Base-by-base conservation (phyloP, 2,329 filamentous ascomycete genomes). In the Ambrosiella xylebori region DNA sequence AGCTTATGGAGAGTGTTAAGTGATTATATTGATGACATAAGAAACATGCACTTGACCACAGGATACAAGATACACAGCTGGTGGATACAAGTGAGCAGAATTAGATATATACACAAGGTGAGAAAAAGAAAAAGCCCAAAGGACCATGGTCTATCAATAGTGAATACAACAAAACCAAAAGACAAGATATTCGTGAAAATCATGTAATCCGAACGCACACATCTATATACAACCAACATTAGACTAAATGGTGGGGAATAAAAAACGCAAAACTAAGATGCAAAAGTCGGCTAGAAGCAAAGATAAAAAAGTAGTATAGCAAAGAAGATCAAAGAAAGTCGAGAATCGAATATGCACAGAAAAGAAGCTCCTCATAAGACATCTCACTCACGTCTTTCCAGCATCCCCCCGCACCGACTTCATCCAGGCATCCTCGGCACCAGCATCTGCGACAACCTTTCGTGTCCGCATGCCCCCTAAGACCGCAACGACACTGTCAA, bases 371-470 rank as follows among this genome's bases (percentile, higher is more conserved):
- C 11, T 19, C 11, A 38, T 17, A 27, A 27, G 39, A 38, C 39
- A 44, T 15, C 19, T 36, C 13, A 7, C 47, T 64, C 51, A 70
- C 12, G 64, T 63, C 62, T 71, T 73, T 41, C 71, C 71, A 3
- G 69, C 71, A 15, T 69, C 68, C 44, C 44, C 68, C 44, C 44
- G 63, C 9, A 74, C 69, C 2, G 68, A 64, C 57, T 65, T 65
- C 64, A 74, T 74, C 70, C 72, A 74, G 35, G 70, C 68, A 60
- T 77, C 74, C 61, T 77, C 76, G n/a, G 74, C 72, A 7, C 74
- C 74, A 6, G 69, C 63, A 59, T 70, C 69, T 8, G 71, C 71
- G 7, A 73, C 65, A 1, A 71, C 67, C 11, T 66, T 67, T 2
- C 64, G 67, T 17, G 65, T 63, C 57, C 40, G 64, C 37, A 7